A percentile compares a stretch with the other conserved stretches of the same genome.
phyloP scores from a whole-genome alignment of 1,284 basidiomycete genomes.

The Sutorius eximius region DNA sequence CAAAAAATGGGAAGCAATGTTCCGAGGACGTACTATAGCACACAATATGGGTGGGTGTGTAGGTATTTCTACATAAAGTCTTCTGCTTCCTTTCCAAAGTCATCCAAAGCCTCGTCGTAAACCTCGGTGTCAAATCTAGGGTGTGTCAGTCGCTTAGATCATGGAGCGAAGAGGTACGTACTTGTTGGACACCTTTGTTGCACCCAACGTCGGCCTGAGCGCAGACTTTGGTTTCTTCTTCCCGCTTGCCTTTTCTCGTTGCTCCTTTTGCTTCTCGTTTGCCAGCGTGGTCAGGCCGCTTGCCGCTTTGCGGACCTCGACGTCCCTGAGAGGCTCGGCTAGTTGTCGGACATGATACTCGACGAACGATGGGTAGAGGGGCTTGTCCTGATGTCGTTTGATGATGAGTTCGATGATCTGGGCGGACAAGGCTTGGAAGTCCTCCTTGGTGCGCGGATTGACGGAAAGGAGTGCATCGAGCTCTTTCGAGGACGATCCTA shows the following conservation, averaged over 20 bases:
- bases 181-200: constrained; percentile 65
- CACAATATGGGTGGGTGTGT: constrained; percentile 13
- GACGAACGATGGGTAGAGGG: constrained; percentile 78
- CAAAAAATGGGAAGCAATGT: constrained; percentile 11
- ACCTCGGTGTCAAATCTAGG: constrained; percentile 70
- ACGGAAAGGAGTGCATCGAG: constrained; percentile 69
- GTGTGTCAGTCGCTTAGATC: constrained; percentile 9
- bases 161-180: constrained; percentile 38
- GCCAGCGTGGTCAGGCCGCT: constrained; percentile 80
- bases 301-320: constrained; percentile 87
- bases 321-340: constrained; percentile 74
- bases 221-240: constrained; percentile 84
- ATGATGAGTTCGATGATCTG: constrained; percentile 73
- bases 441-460: constrained; percentile 82
- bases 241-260: constrained; percentile 78
- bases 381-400: constrained; percentile 76
- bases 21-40: constrained; percentile 10
- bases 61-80: constrained; percentile 70
- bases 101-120: constrained; percentile 88
- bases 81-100: constrained; percentile 66
- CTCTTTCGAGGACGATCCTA: constrained; percentile 66
- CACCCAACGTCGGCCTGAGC: constrained; percentile 73
- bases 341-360: constrained; percentile 79
- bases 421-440: constrained; percentile 73
- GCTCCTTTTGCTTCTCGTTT: constrained; percentile 92